phyloP scores from a whole-genome alignment of 345 rosid genomes.

The Acer saccharum region DNA sequence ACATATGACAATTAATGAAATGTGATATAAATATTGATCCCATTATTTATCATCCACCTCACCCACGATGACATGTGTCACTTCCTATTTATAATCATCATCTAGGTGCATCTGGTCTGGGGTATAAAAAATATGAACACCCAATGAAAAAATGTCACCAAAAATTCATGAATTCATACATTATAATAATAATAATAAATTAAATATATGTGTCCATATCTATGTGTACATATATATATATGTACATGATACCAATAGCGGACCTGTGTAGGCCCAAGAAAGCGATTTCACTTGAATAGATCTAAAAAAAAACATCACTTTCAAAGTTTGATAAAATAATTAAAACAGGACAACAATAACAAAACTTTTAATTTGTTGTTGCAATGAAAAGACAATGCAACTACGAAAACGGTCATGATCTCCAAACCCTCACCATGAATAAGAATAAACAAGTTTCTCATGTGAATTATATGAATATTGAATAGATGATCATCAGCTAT shows the following conservation, averaged over 20 bases:
- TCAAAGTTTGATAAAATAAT: constrained; percentile 13
- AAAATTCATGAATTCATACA: neutral
- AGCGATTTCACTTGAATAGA: constrained; percentile 23
- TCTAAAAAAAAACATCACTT: constrained; percentile 26
- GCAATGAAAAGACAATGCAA: constrained; percentile 48
- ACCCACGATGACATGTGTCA: neutral
- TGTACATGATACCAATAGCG: constrained; percentile 8
- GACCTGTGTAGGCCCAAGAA: constrained; percentile 19
- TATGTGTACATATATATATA: neutral
- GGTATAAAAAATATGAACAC: constrained; percentile 2
- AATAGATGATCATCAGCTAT: no score
- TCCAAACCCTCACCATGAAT: constrained; percentile 12
- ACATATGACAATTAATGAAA: constrained; percentile 4
- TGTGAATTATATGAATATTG: neutral
- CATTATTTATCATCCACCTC: neutral
- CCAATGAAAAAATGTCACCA: constrained; percentile 21
- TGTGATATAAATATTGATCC: neutral
- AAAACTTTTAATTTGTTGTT: constrained; percentile 14
- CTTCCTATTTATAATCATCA: constrained; percentile 10
- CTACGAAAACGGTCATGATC: constrained; percentile 46
- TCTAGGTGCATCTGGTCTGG: constrained; percentile 20
- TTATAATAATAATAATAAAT: neutral
- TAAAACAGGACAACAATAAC: constrained; percentile 2
- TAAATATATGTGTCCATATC: neutral
- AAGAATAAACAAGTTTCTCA: constrained; percentile 5